Evolutionary conservation across 2,329 filamentous ascomycete species (phyloP).

Genomic region (Thielaviopsis populi): DNA sequence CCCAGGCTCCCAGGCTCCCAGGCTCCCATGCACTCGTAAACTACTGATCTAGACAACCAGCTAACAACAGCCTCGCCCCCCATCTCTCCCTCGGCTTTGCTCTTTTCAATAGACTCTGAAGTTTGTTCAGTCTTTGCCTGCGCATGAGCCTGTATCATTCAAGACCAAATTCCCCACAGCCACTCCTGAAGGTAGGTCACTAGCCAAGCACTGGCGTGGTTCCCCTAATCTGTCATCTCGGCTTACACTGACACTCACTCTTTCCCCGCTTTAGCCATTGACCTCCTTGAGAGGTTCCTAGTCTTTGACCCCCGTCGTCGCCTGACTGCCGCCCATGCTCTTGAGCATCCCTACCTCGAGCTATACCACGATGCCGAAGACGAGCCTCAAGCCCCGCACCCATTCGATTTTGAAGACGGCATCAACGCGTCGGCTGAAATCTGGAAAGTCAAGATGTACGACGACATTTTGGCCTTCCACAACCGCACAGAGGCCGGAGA

Average conservation of each 20-base stretch:
- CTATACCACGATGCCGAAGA: conserved; percentile 97
- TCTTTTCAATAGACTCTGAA: conserved; percentile 56
- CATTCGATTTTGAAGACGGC: conserved; percentile 99
- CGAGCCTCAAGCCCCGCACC: conserved; percentile 88
- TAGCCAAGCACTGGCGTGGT: background rate
- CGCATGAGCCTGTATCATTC: conserved; percentile 79
- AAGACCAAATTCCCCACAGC: conserved; percentile 89
- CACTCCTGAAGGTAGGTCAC: conserved; percentile 56
- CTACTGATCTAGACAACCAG: background rate
- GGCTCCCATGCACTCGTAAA: too few species aligned
- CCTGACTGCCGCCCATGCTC: conserved; percentile 70
- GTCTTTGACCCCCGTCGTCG: conserved; percentile 97
- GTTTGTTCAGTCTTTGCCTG: conserved; percentile 94
- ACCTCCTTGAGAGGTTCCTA: conserved; percentile 89
- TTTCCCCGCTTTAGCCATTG: conserved; percentile 48
- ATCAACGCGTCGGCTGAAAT: conserved; percentile 93
- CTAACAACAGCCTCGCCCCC: conserved; percentile 17
- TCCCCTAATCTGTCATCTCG: too few species aligned
- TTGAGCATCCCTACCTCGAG: conserved; percentile 83
- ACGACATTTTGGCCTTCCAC: conserved; percentile 80
- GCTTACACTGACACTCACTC: background rate
- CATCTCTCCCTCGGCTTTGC: background rate
- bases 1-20: too few species aligned
- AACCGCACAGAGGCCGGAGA: conserved; percentile 43
- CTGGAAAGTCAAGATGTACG: conserved; percentile 99